Evolutionary conservation across 2,329 filamentous ascomycete species (phyloP), one percentile per base, ranked within the genome.

Genomic region (Hypoxylon sp.): DNA sequence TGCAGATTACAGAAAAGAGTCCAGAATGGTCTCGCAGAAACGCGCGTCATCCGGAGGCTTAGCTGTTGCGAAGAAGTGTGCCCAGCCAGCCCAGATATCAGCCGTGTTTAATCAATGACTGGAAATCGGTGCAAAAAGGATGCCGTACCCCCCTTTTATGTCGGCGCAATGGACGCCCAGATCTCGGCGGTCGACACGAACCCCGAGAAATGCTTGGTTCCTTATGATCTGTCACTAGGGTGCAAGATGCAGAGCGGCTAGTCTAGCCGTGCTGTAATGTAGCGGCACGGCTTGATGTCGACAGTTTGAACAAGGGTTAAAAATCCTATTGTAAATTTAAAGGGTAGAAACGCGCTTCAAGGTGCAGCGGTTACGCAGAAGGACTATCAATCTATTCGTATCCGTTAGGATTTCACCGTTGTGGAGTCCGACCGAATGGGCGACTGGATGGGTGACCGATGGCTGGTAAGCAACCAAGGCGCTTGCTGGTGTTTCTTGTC

Each of bases 41-140:
- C 71, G 66, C 71, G 71, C 69, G 71, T 73, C 66, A 39, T 39
- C 13, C 22, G 58, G 60, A 5, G 71, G 71, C 71, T 73, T 33
- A 66, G 66, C 50, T 59, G 33, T 48, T 48, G 22, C 46, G 35
- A 54, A 26, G 19, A 22, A 29, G 17, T 44, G 39, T 46, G 31
- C 37, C 51, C 46, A 53, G 47, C 50, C 39, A 59, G 26, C 46
- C 33, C 50, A 50, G 17, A 59, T 57, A 44, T 35, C 37, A 57
- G 42, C 35, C 60, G 65, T 63, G 29, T 63, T 63, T 48, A 54
- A 52, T 51, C 33, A 44, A 50, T 24, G 14, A 46, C 19, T 58
- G 59, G 57, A 33, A 64, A 31, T 26, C 31, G 46, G 57, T 60
- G 35, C 47, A 44, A 60, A 31, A 52, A 62, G 35, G 57, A 67